These are phyloP conservation scores for Cenchrus purpureus DNA, from an alignment of 176 grass and related monocot genomes.

Conservation along the genomic window DNA sequence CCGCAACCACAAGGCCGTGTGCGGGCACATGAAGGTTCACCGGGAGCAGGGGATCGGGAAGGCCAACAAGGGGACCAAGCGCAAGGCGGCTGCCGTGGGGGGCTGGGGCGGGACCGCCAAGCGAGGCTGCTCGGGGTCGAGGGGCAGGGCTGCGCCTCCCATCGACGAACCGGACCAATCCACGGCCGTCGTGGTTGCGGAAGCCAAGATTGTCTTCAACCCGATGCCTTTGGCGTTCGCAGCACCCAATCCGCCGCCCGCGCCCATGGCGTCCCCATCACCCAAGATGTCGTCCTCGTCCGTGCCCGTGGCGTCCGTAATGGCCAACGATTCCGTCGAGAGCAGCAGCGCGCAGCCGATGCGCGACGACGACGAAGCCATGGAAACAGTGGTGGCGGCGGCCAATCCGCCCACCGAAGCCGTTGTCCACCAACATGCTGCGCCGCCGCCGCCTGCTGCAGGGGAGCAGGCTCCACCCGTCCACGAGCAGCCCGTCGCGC, in stretches of 20 bases:
- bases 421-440: neutral
- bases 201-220: neutral
- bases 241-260: neutral
- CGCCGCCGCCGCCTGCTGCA: neutral
- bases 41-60: neutral
- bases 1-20: conserved; percentile 2
- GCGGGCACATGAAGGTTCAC: conserved; percentile 51
- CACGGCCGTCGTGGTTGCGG: neutral
- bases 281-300: neutral
- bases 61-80: neutral
- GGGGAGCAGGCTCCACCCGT: neutral
- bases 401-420: neutral
- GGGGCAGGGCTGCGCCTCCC: neutral
- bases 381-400: neutral
- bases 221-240: conserved; percentile 3
- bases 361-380: neutral
- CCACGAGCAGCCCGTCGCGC: neutral
- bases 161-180: neutral
- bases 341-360: neutral
- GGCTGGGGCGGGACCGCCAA: neutral
- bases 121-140: neutral
- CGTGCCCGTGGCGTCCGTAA: neutral
- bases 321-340: neutral
- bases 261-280: neutral
- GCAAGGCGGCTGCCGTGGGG: neutral